These are phyloP conservation scores for Scheffersomyces cryptocercus DNA, from an alignment of 1,139 yeast genomes.

Conservation along the genomic window DNA sequence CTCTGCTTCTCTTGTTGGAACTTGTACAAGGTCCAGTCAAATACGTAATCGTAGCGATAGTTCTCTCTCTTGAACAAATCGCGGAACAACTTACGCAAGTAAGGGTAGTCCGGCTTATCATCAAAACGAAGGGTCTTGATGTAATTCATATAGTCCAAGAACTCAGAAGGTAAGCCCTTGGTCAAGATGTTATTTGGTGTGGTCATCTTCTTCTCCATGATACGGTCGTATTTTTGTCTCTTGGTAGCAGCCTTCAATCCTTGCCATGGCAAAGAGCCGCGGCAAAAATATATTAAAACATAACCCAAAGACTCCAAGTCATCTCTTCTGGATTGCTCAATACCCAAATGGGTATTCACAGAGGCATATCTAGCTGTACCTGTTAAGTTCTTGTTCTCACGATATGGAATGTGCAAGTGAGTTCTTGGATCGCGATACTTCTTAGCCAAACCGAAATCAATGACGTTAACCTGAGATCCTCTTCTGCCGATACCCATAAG, in stretches of 20 bases:
- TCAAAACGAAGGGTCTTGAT: constrained; percentile 90
- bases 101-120: constrained; percentile 93
- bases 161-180: constrained; percentile 89
- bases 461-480: constrained; percentile 92
- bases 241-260: constrained; percentile 96
- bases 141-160: constrained; percentile 84
- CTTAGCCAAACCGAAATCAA: constrained; percentile 96
- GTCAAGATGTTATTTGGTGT: constrained; percentile 88
- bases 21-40: constrained; percentile 95
- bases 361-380: constrained; percentile 98
- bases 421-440: constrained; percentile 95
- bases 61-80: constrained; percentile 88
- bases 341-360: constrained; percentile 93
- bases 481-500: constrained; percentile 96
- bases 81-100: constrained; percentile 84
- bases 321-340: constrained; percentile 95
- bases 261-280: constrained; percentile 98
- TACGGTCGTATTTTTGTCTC: constrained; percentile 94
- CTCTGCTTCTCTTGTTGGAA: constrained; percentile 68
- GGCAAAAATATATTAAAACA: constrained; percentile 89
- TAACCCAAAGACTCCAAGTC: constrained; percentile 95
- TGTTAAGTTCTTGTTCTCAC: constrained; percentile 93
- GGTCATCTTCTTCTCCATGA: constrained; percentile 94
- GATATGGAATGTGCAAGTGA: constrained; percentile 91
- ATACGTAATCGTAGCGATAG: constrained; percentile 89